These are phyloP conservation scores for Salix udensis DNA, from an alignment of 345 rosid species.

Conservation along the genomic window DNA sequence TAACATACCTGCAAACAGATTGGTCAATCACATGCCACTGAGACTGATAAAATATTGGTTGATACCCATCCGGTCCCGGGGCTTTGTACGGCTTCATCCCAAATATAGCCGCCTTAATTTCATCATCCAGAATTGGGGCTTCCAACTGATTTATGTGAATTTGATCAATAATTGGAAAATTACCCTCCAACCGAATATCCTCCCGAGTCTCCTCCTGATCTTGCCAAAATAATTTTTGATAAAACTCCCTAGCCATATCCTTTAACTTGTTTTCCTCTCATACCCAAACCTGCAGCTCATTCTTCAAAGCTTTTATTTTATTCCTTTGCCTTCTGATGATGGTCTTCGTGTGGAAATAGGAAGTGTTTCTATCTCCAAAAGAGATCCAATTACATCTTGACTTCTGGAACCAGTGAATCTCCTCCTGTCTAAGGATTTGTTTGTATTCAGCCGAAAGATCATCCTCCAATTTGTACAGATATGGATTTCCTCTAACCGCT, in stretches of 20 bases:
- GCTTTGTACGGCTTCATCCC: not conserved
- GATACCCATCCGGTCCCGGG: not conserved
- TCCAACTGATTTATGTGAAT: no score
- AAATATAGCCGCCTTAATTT: not conserved
- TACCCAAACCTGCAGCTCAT: rapidly evolving
- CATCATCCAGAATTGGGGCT: not conserved
- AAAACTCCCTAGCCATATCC: not conserved
- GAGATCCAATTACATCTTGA: not conserved
- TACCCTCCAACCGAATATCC: no score
- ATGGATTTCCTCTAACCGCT: not conserved
- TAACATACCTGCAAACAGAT: not conserved
- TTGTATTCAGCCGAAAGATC: not conserved
- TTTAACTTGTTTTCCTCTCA: not conserved
- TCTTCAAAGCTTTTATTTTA: not conserved
- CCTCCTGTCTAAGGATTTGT: not conserved
- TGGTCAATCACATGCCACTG: not conserved
- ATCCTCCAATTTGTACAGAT: not conserved
- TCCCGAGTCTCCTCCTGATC: not conserved
- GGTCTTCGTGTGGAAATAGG: not conserved
- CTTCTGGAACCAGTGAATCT: not conserved
- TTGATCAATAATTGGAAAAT: no score
- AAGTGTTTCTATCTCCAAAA: not conserved
- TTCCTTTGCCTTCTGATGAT: not conserved
- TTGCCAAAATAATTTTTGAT: not conserved
- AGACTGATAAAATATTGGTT: not conserved